phyloP scores from a whole-genome alignment of 176 grass and related monocot genomes.

The Alloteropsis semialata region DNA sequence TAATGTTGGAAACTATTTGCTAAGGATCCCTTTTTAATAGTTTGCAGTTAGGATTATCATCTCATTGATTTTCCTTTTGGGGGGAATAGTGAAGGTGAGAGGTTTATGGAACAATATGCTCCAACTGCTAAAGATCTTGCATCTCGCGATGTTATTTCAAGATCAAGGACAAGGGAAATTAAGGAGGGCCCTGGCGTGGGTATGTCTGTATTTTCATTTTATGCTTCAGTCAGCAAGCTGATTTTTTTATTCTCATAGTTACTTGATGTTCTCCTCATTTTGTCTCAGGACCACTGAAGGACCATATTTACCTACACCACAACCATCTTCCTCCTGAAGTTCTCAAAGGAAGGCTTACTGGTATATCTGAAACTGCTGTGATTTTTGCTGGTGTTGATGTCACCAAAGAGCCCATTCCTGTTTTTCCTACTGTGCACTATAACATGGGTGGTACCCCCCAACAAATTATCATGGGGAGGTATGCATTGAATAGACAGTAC shows the following conservation, averaged over 20 bases:
- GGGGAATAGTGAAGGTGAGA: constrained; percentile 85
- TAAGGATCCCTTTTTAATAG: too few relatives aligned
- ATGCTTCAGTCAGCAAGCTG: background rate
- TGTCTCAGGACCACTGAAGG: constrained; percentile 72
- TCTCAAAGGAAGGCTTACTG: too few relatives aligned
- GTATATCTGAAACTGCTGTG: constrained; percentile 95
- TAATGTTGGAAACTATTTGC: too few relatives aligned
- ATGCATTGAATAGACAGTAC: background rate
- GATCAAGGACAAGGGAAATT: constrained; percentile 86
- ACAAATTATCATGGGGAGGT: constrained; percentile 95
- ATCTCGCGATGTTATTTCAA: constrained; percentile 79
- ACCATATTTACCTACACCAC: constrained; percentile 80
- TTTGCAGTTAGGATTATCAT: too few relatives aligned
- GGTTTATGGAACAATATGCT: constrained; percentile 86
- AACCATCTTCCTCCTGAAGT: constrained; percentile 78
- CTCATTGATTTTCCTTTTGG: too few relatives aligned
- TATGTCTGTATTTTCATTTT: constrained; percentile 9
- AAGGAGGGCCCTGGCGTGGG: constrained; percentile 78
- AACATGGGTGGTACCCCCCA: constrained; percentile 98
- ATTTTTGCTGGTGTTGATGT: too few relatives aligned
- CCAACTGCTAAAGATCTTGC: constrained; percentile 80
- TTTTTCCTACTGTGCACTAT: constrained; percentile 91
- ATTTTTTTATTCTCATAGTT: background rate
- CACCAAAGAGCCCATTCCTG: constrained; percentile 92
- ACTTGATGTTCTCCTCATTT: background rate